These are phyloP conservation scores for Leccinum variicolor DNA, from an alignment of 768 basidiomycete species.

Conservation along the genomic window DNA sequence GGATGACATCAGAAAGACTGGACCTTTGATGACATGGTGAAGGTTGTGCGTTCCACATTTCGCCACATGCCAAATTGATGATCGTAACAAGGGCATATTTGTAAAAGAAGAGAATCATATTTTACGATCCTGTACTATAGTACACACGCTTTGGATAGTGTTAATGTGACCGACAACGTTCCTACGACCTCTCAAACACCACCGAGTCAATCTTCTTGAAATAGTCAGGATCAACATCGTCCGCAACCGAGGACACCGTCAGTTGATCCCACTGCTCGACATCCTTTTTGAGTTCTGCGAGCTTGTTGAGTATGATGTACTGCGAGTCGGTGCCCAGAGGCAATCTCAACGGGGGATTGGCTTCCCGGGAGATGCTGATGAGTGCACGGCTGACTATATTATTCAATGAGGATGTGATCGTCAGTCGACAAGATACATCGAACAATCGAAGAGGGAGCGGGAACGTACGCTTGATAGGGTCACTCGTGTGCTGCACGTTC, in stretches of 20 bases:
- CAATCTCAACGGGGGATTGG: conserved; percentile 19
- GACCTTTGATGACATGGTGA: not conserved
- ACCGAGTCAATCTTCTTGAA: conserved; percentile 6
- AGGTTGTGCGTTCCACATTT: not conserved
- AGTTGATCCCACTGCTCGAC: conserved; percentile 13
- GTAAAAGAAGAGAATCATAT: not conserved
- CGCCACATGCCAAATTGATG: not conserved
- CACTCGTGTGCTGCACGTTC: not conserved
- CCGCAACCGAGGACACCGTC: conserved; percentile 16
- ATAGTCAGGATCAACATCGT: conserved; percentile 16
- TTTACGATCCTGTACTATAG: not conserved
- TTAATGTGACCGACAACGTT: not conserved
- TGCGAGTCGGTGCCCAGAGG: conserved; percentile 21
- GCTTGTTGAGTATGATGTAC: conserved; percentile 12
- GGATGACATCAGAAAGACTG: too few species aligned
- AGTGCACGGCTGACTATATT: conserved; percentile 21
- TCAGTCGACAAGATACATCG: not conserved
- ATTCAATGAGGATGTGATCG: not conserved
- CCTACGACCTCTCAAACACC: not conserved
- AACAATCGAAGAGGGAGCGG: not conserved
- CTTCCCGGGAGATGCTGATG: conserved; percentile 15
- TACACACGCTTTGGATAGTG: not conserved
- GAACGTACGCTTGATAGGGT: conserved; percentile 14
- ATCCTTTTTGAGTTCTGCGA: conserved; percentile 15
- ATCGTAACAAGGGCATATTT: not conserved